Conservation (phyloP, 352 stramenopile genomes). For the Nothophytophthora sp. region DNA sequence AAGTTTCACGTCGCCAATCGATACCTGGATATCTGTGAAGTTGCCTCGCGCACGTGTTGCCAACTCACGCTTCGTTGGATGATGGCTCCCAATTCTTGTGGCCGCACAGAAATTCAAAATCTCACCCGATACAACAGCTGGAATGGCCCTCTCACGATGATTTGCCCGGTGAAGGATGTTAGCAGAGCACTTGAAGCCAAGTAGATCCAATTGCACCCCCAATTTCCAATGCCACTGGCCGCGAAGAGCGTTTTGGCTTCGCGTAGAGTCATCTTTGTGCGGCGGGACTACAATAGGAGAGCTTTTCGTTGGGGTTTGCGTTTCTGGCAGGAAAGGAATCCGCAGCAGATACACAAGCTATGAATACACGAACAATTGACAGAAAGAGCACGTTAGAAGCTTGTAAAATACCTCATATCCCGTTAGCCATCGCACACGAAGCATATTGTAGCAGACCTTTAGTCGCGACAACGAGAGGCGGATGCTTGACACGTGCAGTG, state of each 20-base stretch:
- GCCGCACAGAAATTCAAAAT: slow-evolving; percentile 27
- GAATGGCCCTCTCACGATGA: slow-evolving; percentile 3
- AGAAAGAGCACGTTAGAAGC: too few species aligned
- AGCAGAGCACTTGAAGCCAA: slow-evolving; percentile 17
- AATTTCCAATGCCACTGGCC: slow-evolving; percentile 28
- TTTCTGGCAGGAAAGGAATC: slow-evolving; percentile 18
- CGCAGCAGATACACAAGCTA: slow-evolving; percentile 50
- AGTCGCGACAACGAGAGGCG: slow-evolving; percentile 28
- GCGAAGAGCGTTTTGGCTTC: neutral
- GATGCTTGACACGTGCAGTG: slow-evolving; percentile 19
- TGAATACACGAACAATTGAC: too few species aligned
- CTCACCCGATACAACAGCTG: slow-evolving; percentile 7
- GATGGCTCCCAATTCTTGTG: slow-evolving; percentile 39
- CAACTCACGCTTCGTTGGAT: slow-evolving; percentile 25
- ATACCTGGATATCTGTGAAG: slow-evolving; percentile 46
- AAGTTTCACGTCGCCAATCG: slow-evolving; percentile 30
- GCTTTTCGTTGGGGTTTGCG: neutral
- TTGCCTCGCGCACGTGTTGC: neutral
- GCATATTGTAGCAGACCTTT: too few species aligned
- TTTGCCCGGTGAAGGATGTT: slow-evolving; percentile 20
- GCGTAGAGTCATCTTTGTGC: too few species aligned
- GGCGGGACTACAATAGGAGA: neutral
- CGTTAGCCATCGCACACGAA: too few species aligned
- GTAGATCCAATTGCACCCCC: slow-evolving; percentile 28
- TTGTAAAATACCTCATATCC: too few species aligned